Evolutionary conservation across 2,329 filamentous ascomycete species (phyloP), one percentile per base, ranked within the genome.

Genomic region (Venturia nashicola): DNA sequence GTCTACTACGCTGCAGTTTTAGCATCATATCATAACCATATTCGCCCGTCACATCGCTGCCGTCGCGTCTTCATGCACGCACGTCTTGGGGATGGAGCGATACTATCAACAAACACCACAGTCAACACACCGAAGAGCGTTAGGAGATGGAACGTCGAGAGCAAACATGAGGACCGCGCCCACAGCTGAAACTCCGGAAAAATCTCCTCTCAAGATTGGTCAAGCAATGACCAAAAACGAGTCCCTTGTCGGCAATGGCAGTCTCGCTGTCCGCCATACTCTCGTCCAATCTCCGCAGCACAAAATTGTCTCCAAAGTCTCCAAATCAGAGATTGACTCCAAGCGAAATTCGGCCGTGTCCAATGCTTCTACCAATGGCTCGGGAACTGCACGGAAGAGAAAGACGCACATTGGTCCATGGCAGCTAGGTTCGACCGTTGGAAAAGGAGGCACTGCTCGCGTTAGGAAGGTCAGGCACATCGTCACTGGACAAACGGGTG

Each of bases 381-480:
- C 62, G 5, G 54, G 55, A 11, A 46, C 23, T 4, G 81, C 79
- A 3, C 72, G 71, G 36, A 80, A 82, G 67, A 77, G 81, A 57
- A 86, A 86, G 76, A 90, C 88, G 12, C 88, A 91, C 70, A 90
- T 99, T 70, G 94, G 94, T 0, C 93, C 93, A 68, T 99, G 94
- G 94, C 86, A 93, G 68, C 78, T 99, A 3, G 94, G 94, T 7
- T 91, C 85, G 73, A 96, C 90, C 0, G 81, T 99, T 36, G 94
- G 94, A 0, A 89, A 90, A 69, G 94, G 94, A 3, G 91, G 92
- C 1, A 96, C 91, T 61, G 93, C 91, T 16, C 85, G 90, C 36
- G 94, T 99, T 18, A 84, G 93, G 63, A 79, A 94, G 43, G 95
- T 93, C 27, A 86, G 90, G 67, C 92, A 99, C 76, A 82, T 81